Conservation (phyloP, 1,284 basidiomycete genomes). For the Ustilago trichophora region DNA sequence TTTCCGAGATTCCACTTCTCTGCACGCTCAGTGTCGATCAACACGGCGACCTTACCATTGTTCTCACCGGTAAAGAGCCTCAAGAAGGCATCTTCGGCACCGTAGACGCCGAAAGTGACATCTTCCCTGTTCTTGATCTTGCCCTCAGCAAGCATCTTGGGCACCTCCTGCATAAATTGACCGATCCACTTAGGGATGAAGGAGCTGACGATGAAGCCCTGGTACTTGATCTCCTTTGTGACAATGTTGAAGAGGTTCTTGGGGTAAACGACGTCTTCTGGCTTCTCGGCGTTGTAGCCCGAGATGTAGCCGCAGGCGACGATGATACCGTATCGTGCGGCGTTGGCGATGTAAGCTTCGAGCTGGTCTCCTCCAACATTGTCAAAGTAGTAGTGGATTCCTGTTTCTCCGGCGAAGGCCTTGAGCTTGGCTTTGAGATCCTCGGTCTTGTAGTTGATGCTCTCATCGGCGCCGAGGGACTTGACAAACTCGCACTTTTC, state of each 20-base stretch:
- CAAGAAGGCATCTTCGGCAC: slow-evolving; percentile 46
- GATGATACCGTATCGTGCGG: slow-evolving; percentile 48
- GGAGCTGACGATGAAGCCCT: slow-evolving; percentile 39
- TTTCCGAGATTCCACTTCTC: slow-evolving; percentile 42
- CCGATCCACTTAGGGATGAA: slow-evolving; percentile 40
- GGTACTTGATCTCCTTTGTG: slow-evolving; percentile 44
- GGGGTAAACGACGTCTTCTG: slow-evolving; percentile 41
- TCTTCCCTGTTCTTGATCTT: slow-evolving; percentile 44
- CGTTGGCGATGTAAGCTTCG: slow-evolving; percentile 43
- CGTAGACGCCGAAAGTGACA: slow-evolving; percentile 43
- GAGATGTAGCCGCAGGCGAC: slow-evolving; percentile 48
- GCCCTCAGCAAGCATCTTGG: slow-evolving; percentile 41
- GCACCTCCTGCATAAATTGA: slow-evolving; percentile 36
- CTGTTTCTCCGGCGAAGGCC: slow-evolving; percentile 37
- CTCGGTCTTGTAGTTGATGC: slow-evolving; percentile 83
- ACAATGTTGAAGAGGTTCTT: slow-evolving; percentile 52
- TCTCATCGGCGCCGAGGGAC: slow-evolving; percentile 83
- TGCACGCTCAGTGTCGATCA: slow-evolving; percentile 42
- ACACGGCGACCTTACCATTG: slow-evolving; percentile 39
- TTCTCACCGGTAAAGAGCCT: slow-evolving; percentile 46
- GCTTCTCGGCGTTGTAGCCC: slow-evolving; percentile 47
- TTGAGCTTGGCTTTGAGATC: slow-evolving; percentile 68
- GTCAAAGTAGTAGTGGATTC: slow-evolving; percentile 54
- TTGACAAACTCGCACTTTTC: slow-evolving; percentile 86
- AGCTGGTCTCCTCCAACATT: slow-evolving; percentile 56